A percentile compares a stretch with the other conserved stretches of the same genome.
phyloP scores from a whole-genome alignment of 345 rosid species.

The Toxicodendron radicans region DNA sequence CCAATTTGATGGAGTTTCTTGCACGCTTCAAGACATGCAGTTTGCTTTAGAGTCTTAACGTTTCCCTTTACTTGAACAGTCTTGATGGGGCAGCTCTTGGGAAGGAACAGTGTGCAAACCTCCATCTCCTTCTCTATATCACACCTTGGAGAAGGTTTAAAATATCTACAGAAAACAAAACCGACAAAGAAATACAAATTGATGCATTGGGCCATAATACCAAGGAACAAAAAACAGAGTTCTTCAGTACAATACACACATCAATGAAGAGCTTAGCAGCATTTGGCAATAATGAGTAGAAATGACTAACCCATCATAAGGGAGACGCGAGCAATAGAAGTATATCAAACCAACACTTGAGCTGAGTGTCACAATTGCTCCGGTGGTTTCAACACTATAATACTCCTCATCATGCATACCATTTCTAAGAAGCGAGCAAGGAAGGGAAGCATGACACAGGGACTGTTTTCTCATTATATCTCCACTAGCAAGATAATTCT shows the following conservation, averaged over 20 bases:
- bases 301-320: slow-evolving; percentile 74
- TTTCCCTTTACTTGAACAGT: slow-evolving; percentile 43
- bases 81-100: slow-evolving; percentile 66
- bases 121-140: slow-evolving; percentile 43
- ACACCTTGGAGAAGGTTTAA: slow-evolving; percentile 69
- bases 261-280: slow-evolving; percentile 1
- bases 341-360: slow-evolving; percentile 67
- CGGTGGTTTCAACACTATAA: slow-evolving; percentile 59
- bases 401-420: slow-evolving; percentile 32
- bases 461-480: slow-evolving; percentile 74
- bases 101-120: slow-evolving; percentile 56
- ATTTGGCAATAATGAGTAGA: slow-evolving; percentile 9
- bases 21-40: slow-evolving; percentile 87
- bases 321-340: slow-evolving; percentile 87
- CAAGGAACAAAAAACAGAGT: background rate
- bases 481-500: slow-evolving; percentile 61
- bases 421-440: slow-evolving; percentile 51
- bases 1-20: slow-evolving; percentile 62
- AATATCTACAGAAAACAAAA: slow-evolving; percentile 50
- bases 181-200: background rate
- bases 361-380: slow-evolving; percentile 54
- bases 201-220: background rate
- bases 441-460: slow-evolving; percentile 51
- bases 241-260: background rate
- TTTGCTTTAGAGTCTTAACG: slow-evolving; percentile 46